Evolutionary conservation across 139 green algal genomes (phyloP).

Genomic region (Diplosphaera chodatii): DNA sequence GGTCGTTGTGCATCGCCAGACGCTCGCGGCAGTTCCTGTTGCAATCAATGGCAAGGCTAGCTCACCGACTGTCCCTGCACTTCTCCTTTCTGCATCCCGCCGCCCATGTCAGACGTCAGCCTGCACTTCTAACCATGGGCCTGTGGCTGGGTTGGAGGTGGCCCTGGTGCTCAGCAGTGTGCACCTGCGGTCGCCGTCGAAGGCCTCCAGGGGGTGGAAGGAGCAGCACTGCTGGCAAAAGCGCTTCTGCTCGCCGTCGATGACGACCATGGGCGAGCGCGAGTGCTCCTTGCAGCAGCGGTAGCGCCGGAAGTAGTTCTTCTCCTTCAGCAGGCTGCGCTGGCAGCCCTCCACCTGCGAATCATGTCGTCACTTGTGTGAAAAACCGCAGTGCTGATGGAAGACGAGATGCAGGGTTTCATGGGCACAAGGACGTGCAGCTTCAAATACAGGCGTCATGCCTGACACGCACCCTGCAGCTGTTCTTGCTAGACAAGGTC

Average conservation of each 20-base stretch:
- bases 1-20: neutral
- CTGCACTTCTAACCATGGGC: no score
- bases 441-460: no score
- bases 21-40: neutral
- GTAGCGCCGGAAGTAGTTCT: constrained; percentile 7
- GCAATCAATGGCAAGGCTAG: no score
- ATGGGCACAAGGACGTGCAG: no score
- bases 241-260: constrained; percentile 2
- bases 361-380: no score
- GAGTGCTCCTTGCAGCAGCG: constrained; percentile 11
- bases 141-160: no score
- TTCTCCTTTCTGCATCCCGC: no score
- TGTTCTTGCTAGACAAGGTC: neutral
- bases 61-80: no score
- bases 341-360: neutral
- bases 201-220: neutral
- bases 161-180: no score
- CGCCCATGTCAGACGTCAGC: no score
- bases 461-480: neutral
- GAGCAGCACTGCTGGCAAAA: constrained; percentile 13
- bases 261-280: neutral
- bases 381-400: no score
- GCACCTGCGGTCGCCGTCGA: neutral
- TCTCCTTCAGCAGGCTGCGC: constrained; percentile 1
- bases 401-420: no score